phyloP scores from a whole-genome alignment of 495 filamentous ascomycete genomes.

The Neurospora sp. region DNA sequence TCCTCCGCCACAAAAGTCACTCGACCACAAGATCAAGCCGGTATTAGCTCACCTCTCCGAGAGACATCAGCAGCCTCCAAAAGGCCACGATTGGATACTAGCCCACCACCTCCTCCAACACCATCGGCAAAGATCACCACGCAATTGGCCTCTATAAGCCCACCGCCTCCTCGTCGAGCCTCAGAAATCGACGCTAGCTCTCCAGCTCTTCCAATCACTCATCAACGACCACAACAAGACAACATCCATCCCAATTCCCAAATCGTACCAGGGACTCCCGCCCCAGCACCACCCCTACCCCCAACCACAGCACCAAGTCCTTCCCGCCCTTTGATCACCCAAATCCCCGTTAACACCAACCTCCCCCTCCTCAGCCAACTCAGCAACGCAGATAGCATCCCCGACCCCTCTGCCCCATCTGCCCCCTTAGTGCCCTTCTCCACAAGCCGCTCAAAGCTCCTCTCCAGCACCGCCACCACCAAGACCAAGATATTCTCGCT shows the following conservation, averaged over 20 bases:
- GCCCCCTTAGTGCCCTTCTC: neutral
- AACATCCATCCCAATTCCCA: neutral
- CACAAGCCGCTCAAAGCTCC: neutral
- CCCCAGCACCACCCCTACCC: slow-evolving; percentile 5
- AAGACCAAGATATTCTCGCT: neutral
- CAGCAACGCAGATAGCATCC: slow-evolving; percentile 9
- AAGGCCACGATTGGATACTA: neutral
- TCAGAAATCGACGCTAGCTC: neutral
- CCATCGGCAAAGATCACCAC: neutral
- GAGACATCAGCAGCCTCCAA: neutral
- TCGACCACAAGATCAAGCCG: neutral
- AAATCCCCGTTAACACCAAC: slow-evolving; percentile 7
- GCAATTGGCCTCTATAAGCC: neutral
- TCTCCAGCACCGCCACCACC: neutral
- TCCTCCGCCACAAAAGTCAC: neutral
- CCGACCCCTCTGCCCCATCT: neutral
- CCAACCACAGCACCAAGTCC: slow-evolving; percentile 28
- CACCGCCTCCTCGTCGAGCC: neutral
- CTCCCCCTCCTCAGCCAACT: slow-evolving; percentile 5
- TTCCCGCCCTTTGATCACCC: slow-evolving; percentile 20
- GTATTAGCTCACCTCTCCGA: neutral
- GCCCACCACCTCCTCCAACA: neutral
- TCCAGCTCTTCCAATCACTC: neutral
- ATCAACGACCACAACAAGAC: neutral
- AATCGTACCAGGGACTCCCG: neutral